Percentiles rank a stretch among this genome's conserved stretches.
phyloP scores from a whole-genome alignment of 345 rosid species.

The Durio zibethinus region DNA sequence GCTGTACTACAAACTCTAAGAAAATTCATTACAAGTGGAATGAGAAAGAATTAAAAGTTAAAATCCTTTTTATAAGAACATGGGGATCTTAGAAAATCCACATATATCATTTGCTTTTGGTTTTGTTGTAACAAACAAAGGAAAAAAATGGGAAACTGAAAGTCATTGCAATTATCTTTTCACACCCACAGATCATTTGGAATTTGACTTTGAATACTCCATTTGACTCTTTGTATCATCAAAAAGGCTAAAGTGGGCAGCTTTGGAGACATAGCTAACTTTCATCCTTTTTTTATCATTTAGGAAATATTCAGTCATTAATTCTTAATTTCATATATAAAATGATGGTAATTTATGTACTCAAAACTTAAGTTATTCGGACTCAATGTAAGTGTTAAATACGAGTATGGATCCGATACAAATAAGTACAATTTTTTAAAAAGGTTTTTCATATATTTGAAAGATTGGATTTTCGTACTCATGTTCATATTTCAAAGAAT shows the following conservation, averaged over 20 bases:
- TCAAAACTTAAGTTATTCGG: not conserved
- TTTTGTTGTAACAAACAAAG: not conserved
- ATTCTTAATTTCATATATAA: not conserved
- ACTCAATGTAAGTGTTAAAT: too few relatives aligned
- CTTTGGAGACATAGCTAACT: not conserved
- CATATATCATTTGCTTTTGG: slow-evolving; percentile 6
- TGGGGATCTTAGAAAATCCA: not conserved
- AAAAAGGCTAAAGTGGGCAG: not conserved
- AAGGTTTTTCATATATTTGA: too few relatives aligned
- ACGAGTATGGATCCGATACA: too few relatives aligned
- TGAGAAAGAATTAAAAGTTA: not conserved
- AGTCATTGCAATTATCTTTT: not conserved
- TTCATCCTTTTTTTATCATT: not conserved
- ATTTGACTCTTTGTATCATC: not conserved
- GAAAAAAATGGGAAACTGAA: not conserved
- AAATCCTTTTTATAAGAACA: not conserved
- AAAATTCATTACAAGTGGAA: not conserved
- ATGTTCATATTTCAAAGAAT: too few relatives aligned
- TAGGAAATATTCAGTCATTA: not conserved
- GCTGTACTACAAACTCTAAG: not conserved
- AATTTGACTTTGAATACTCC: not conserved
- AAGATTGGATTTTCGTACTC: too few relatives aligned
- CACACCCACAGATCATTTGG: not conserved
- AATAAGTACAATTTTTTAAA: too few relatives aligned
- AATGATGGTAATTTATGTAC: not conserved